Evolutionary conservation across 2,329 filamentous ascomycete genomes (phyloP).

Genomic region (Venturiaceae sp.): DNA sequence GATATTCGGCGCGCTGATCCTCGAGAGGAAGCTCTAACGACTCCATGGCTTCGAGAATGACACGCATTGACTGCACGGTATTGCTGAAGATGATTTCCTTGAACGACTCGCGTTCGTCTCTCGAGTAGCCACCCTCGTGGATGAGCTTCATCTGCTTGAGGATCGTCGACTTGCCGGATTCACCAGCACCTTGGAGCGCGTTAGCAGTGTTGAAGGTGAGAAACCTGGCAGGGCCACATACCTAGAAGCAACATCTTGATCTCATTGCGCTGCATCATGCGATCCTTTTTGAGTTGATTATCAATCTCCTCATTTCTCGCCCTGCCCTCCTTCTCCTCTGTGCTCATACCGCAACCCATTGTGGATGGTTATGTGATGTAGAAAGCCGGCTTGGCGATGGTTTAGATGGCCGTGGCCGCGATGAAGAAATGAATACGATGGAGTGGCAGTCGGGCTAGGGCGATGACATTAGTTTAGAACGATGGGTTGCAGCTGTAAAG

Average conservation of each 20-base stretch:
- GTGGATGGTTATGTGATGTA: constrained; percentile 38
- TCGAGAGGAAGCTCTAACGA: constrained; percentile 71
- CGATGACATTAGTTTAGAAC: not conserved
- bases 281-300: constrained; percentile 96
- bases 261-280: constrained; percentile 98
- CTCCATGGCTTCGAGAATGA: constrained; percentile 61
- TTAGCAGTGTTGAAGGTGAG: not conserved
- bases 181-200: constrained; percentile 69
- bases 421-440: not conserved
- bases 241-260: constrained; percentile 99
- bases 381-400: not conserved
- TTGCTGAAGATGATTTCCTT: constrained; percentile 66
- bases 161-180: constrained; percentile 92
- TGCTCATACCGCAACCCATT: constrained; percentile 99
- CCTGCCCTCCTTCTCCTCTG: constrained; percentile 99
- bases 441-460: not conserved
- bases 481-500: too few species aligned
- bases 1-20: constrained; percentile 89
- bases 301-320: constrained; percentile 99
- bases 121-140: constrained; percentile 96
- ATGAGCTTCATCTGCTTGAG: constrained; percentile 99
- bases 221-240: constrained; percentile 38
- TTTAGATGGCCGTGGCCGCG: not conserved
- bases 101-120: constrained; percentile 67
- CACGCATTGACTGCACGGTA: constrained; percentile 61